Percentiles rank a stretch among this genome's conserved stretches.
phyloP scores from a whole-genome alignment of 2,329 filamentous ascomycete species.

The Oidium heveae region DNA sequence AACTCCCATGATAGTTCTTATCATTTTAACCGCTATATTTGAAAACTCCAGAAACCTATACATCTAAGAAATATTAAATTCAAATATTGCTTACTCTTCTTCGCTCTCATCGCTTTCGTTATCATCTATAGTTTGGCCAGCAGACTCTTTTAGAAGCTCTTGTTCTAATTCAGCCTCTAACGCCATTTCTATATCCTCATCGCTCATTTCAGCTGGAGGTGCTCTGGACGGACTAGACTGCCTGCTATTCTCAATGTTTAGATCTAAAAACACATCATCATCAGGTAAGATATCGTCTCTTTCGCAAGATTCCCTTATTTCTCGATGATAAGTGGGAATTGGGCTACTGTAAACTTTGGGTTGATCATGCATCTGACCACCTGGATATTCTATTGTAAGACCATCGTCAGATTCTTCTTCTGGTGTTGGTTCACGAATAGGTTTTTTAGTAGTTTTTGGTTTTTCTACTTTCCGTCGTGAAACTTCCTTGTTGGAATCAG shows the following conservation, averaged over 20 bases:
- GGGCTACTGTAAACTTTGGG: slow-evolving; percentile 7
- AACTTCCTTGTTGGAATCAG: slow-evolving; percentile 10
- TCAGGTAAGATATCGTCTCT: slow-evolving; percentile 23
- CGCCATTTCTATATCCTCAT: slow-evolving; percentile 13
- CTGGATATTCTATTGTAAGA: slow-evolving; percentile 34
- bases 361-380: slow-evolving; percentile 17
- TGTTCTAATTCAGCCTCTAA: slow-evolving; percentile 14
- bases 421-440: slow-evolving; percentile 12
- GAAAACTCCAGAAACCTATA: background rate
- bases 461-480: slow-evolving; percentile 13
- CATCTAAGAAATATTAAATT: background rate
- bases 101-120: slow-evolving; percentile 14
- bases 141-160: slow-evolving; percentile 7
- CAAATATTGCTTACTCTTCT: slow-evolving; percentile 10
- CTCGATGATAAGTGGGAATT: slow-evolving; percentile 9
- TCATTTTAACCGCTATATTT: too few relatives aligned
- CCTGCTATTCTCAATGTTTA: slow-evolving; percentile 17
- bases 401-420: slow-evolving; percentile 26
- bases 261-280: slow-evolving; percentile 17
- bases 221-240: slow-evolving; percentile 26
- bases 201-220: slow-evolving; percentile 7
- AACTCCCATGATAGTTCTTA: too few relatives aligned
- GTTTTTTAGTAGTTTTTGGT: slow-evolving; percentile 14
- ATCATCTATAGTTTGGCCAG: background rate
- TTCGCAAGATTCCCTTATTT: slow-evolving; percentile 13